Evolutionary conservation across 208 protist genomes (phyloP).

Genomic region (Trypanosoma theileri): DNA sequence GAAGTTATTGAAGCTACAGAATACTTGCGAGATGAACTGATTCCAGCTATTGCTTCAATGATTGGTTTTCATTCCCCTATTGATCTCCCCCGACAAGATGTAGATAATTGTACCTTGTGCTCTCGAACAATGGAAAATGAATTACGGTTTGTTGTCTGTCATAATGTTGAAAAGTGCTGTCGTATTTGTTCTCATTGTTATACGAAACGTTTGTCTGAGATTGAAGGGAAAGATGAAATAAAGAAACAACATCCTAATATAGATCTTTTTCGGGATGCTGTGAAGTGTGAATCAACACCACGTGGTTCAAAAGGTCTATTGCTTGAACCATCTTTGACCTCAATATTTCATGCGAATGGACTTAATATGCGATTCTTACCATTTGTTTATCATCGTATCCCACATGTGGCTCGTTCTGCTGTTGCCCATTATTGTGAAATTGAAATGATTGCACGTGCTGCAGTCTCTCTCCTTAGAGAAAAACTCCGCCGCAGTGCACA

Average conservation of each 20-base stretch:
- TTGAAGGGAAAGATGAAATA: not conserved
- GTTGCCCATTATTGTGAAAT: constrained; percentile 66
- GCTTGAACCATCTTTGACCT: constrained; percentile 52
- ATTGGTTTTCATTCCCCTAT: constrained; percentile 49
- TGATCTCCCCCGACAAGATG: constrained; percentile 32
- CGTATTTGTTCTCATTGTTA: constrained; percentile 81
- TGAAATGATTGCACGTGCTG: constrained; percentile 74
- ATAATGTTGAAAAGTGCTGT: constrained; percentile 49
- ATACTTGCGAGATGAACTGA: constrained; percentile 45
- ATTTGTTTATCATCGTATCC: constrained; percentile 80
- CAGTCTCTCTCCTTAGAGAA: constrained; percentile 50
- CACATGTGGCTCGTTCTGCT: constrained; percentile 36
- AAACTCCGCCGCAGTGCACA: constrained; percentile 47
- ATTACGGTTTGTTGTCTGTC: constrained; percentile 77
- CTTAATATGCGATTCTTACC: constrained; percentile 72
- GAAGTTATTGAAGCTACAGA: constrained; percentile 28
- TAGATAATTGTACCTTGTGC: constrained; percentile 50
- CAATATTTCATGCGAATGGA: constrained; percentile 68
- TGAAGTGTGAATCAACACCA: constrained; percentile 43
- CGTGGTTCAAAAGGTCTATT: constrained; percentile 47
- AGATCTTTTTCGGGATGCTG: constrained; percentile 45
- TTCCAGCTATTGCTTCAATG: constrained; percentile 55
- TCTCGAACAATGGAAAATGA: constrained; percentile 62
- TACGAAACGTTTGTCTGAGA: constrained; percentile 39
- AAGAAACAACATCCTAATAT: constrained; percentile 8